Conservation (phyloP, 768 basidiomycete genomes). For the Dioszegia aurantiaca region DNA sequence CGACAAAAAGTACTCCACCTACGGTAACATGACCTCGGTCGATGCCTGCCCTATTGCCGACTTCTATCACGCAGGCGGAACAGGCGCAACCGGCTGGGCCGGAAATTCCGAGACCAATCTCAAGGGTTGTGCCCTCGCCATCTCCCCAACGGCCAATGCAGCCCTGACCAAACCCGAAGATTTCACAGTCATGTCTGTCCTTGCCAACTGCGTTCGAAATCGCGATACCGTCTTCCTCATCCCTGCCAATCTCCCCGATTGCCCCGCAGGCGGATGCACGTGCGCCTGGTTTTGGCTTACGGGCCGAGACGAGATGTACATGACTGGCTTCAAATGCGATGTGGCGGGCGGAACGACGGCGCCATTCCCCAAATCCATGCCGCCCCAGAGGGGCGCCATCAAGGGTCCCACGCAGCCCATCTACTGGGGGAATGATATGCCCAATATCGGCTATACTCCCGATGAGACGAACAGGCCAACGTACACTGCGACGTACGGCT, state of each 20-base stretch:
- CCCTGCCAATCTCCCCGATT: conserved; percentile 41
- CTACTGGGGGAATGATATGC: conserved; percentile 15
- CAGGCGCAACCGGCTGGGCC: background rate
- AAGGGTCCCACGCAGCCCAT: conserved; percentile 12
- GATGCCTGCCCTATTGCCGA: conserved; percentile 36
- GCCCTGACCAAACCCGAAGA: conserved; percentile 35
- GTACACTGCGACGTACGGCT: conserved; percentile 9
- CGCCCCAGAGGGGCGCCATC: conserved; percentile 8
- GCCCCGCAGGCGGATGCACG: conserved; percentile 43
- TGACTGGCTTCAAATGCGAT: conserved; percentile 23
- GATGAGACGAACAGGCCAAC: conserved; percentile 6
- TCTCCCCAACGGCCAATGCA: conserved; percentile 27
- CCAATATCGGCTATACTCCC: conserved; percentile 7
- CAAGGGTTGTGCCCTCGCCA: conserved; percentile 40
- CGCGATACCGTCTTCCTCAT: conserved; percentile 35
- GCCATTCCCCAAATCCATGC: background rate
- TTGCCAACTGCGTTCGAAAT: conserved; percentile 37
- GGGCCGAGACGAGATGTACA: conserved; percentile 35
- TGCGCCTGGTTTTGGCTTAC: conserved; percentile 41
- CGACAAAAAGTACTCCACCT: conserved; percentile 27
- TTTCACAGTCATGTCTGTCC: conserved; percentile 40
- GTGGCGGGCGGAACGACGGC: conserved; percentile 17
- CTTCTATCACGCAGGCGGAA: conserved; percentile 36
- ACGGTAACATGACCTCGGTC: conserved; percentile 18
- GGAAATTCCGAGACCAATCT: conserved; percentile 27